Percentiles rank a stretch among this genome's conserved stretches.
Evolutionary conservation across 768 basidiomycete species (phyloP).

Genomic region (Boletales sp.): DNA sequence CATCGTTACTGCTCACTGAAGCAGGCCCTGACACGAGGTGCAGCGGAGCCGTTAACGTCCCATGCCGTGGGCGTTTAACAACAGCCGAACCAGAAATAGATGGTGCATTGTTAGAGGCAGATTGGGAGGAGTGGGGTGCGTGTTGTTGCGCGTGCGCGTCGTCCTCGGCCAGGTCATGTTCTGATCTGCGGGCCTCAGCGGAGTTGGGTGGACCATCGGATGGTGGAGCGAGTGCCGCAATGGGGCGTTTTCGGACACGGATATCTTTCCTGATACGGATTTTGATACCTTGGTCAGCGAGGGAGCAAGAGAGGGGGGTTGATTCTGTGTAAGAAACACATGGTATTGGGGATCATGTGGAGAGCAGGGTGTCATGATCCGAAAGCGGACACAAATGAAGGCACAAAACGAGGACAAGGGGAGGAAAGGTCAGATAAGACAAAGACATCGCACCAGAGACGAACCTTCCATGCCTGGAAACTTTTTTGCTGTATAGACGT

Average conservation of each 20-base stretch:
- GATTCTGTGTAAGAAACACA: conserved; percentile 46
- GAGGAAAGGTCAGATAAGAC: conserved; percentile 21
- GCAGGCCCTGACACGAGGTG: conserved; percentile 17
- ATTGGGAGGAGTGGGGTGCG: conserved; percentile 8
- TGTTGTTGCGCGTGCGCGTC: conserved; percentile 14
- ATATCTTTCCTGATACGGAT: conserved; percentile 93
- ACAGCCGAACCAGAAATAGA: conserved; percentile 1
- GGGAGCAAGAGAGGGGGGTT: conserved; percentile 80
- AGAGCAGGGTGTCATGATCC: conserved; percentile 14
- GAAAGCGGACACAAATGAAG: conserved; percentile 13
- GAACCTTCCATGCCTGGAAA: conserved; percentile 94
- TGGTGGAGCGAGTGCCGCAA: conserved; percentile 30
- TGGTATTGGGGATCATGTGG: conserved; percentile 23
- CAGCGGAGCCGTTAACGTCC: conserved; percentile 22
- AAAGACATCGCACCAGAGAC: conserved; percentile 18
- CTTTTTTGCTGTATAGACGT: conserved; percentile 95
- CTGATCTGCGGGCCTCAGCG: conserved; percentile 19
- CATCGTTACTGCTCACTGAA: conserved; percentile 13
- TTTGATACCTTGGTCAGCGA: conserved; percentile 96
- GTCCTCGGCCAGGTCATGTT: conserved; percentile 29
- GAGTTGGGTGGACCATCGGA: conserved; percentile 12
- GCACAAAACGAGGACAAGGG: conserved; percentile 11
- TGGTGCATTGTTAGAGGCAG: background rate
- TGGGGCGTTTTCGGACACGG: conserved; percentile 71
- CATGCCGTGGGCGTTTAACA: conserved; percentile 28